Evolutionary conservation across 495 filamentous ascomycete species (phyloP), one percentile per base, ranked within the genome.

Genomic region (Saxispiralis lemnorum): DNA sequence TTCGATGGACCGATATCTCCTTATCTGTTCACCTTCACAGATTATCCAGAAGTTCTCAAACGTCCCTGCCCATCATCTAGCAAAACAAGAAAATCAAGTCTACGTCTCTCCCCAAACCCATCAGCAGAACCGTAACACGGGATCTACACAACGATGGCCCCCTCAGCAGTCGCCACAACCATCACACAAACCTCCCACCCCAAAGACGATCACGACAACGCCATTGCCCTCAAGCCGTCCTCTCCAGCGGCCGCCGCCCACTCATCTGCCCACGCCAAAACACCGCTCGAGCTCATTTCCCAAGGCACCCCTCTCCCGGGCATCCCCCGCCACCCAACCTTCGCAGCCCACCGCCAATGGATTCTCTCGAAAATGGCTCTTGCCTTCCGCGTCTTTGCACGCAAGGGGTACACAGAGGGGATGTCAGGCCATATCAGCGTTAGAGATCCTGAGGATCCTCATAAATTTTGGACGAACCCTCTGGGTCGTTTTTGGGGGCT

Each of bases 391-490:
- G 54, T 68, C 38, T 76, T 75, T 48, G 67, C 73, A 0, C 62
- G 68, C 28, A 60, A 62, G 43, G 71, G 72, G 20, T 78, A 70
- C 56, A 73, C 68, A n/a, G 75, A 80, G 57, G 75, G 78, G 20
- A 70, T 76, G 52, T 64, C 66, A 2, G 75, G 76, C 0, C 76
- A 80, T 56, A 79, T 82, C 50, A 71, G 66, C 3, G 71, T 80
- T 12, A 65, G 74, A 17, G 75, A 78, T 52, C 73, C 75, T 5
- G 70, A 79, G 37, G 59, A 70, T 48, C 58, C 59, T 5, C 58
- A 73, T 30, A 65, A 71, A 38, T 77, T 81, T 65, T 82, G 77
- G 76, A 78, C 76, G 59, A 79, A 63, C 41, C 61, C 59, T 2
- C 52, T 64, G 1, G 61, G 55, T 11, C 37, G 44, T 15, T 60